Conservation (phyloP, 148 eudicot genomes). For the Oxyria digyna region DNA sequence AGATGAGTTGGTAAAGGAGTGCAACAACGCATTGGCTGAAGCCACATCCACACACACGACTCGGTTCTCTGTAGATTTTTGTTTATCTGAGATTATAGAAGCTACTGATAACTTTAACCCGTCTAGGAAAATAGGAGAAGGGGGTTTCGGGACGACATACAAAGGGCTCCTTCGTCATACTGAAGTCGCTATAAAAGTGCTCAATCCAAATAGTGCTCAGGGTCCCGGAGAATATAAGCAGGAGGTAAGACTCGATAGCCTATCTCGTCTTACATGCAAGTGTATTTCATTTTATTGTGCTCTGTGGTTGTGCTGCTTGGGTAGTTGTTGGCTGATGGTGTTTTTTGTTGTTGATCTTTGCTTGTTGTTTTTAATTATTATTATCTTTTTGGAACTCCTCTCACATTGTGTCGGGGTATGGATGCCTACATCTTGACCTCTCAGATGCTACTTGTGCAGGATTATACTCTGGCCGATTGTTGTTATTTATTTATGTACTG, state of each 20-base stretch:
- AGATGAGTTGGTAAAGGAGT: not conserved
- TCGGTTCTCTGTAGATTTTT: slow-evolving; percentile 41
- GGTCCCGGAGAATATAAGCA: slow-evolving; percentile 67
- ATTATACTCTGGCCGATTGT: no score
- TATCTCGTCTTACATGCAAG: no score
- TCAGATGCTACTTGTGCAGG: no score
- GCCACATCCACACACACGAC: slow-evolving; percentile 28
- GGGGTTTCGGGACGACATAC: slow-evolving; percentile 66
- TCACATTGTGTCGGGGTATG: no score
- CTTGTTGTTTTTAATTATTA: no score
- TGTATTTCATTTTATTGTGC: no score
- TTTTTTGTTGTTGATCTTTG: no score
- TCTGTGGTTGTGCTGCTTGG: not conserved
- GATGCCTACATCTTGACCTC: no score
- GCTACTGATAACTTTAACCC: slow-evolving; percentile 51
- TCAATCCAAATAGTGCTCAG: slow-evolving; percentile 42
- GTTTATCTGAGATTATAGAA: slow-evolving; percentile 55
- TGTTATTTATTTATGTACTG: no score
- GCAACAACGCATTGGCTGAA: slow-evolving; percentile 4
- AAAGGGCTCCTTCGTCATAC: slow-evolving; percentile 55
- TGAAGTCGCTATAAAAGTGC: slow-evolving; percentile 70
- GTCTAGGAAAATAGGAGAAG: slow-evolving; percentile 70
- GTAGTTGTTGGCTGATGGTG: not conserved
- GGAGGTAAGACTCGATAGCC: slow-evolving; percentile 61
- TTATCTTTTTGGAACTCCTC: no score